Evolutionary conservation across 2,329 filamentous ascomycete genomes (phyloP).

Genomic region (Claviceps sorghi): DNA sequence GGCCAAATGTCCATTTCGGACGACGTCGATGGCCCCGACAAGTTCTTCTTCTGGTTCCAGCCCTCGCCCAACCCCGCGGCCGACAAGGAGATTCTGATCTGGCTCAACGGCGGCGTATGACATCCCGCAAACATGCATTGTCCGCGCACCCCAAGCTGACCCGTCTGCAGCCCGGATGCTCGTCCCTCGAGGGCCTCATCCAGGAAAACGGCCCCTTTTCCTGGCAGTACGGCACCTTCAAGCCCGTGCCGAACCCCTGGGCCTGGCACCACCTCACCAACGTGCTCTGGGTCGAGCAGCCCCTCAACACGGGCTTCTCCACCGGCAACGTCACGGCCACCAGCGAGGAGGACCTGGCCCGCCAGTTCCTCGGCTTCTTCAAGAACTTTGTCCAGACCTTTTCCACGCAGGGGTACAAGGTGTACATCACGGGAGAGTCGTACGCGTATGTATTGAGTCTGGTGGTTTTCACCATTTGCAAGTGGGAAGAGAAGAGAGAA

Average conservation of each 20-base stretch:
- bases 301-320: constrained; percentile 52
- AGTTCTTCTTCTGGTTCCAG: constrained; percentile 40
- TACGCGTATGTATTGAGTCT: constrained; percentile 29
- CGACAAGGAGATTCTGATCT: constrained; percentile 47
- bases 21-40: constrained; percentile 20
- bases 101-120: constrained; percentile 38
- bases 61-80: constrained; percentile 29
- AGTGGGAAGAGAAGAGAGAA: too few relatives aligned
- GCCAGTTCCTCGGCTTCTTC: constrained; percentile 63
- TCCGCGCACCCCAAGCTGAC: background rate
- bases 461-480: too few relatives aligned
- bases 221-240: constrained; percentile 56
- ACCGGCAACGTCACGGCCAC: constrained; percentile 49
- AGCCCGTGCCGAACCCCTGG: constrained; percentile 52
- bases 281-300: constrained; percentile 62
- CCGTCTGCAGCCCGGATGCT: constrained; percentile 29
- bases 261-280: constrained; percentile 37
- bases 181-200: constrained; percentile 51
- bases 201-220: constrained; percentile 64
- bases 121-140: background rate
- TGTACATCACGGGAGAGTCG: constrained; percentile 59
- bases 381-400: constrained; percentile 64
- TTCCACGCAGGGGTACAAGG: constrained; percentile 46
- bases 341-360: constrained; percentile 50
- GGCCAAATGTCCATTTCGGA: constrained; percentile 39